A percentile compares a stretch with the other conserved stretches of the same genome.
Evolutionary conservation across 73 alveolate genomes (phyloP).

Genomic region (Symbiodinium pilosum): DNA sequence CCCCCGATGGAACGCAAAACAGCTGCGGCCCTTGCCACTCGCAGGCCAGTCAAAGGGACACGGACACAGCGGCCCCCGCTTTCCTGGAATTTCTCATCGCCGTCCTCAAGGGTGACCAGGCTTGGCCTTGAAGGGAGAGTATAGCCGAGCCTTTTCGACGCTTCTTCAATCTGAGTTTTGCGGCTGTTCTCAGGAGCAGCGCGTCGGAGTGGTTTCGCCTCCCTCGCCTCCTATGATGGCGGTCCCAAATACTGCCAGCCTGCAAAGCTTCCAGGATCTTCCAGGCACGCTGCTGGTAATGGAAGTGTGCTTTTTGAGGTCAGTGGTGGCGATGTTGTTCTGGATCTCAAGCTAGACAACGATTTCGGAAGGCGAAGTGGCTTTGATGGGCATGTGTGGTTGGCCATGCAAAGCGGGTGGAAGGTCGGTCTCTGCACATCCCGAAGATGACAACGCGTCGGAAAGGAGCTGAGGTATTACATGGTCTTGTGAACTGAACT

Average conservation of each 20-base stretch:
- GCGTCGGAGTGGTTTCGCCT: not conserved
- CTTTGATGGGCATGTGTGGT: not conserved
- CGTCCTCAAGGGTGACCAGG: slow-evolving; percentile 73
- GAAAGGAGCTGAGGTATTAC: not conserved
- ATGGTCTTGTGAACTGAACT: too few relatives aligned
- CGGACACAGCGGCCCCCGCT: slow-evolving; percentile 46
- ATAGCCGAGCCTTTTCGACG: too few relatives aligned
- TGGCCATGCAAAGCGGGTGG: too few relatives aligned
- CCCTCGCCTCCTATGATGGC: not conserved
- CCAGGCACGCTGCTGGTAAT: too few relatives aligned
- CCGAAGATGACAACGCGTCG: not conserved
- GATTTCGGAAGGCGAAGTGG: not conserved
- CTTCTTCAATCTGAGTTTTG: too few relatives aligned
- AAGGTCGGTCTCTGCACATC: not conserved
- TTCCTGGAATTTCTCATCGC: slow-evolving; percentile 57
- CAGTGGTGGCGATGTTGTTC: not conserved
- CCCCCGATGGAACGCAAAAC: too few relatives aligned
- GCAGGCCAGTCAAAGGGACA: not conserved
- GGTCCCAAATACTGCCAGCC: not conserved
- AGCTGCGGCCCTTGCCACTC: not conserved
- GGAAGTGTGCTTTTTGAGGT: not conserved
- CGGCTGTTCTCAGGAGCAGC: not conserved
- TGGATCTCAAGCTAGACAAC: not conserved
- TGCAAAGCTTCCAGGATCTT: too few relatives aligned
- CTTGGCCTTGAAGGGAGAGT: not conserved